Evolutionary conservation across 1,284 basidiomycete genomes (phyloP), one percentile per base, ranked within the genome.

Genomic region (Trichosporon sp.): DNA sequence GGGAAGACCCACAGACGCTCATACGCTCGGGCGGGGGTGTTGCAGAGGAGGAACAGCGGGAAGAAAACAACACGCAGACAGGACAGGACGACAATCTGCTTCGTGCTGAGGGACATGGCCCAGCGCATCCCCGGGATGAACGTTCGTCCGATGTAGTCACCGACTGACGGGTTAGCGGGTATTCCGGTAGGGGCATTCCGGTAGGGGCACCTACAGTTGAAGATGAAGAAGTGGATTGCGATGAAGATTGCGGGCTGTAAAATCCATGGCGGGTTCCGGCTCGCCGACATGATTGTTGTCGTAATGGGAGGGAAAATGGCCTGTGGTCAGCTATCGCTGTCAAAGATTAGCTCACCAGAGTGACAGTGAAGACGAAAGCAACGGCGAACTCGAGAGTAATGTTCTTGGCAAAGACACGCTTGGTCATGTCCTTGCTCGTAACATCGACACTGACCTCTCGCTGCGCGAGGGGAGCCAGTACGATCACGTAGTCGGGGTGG

Each of bases 291-390:
- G 66, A 96, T 88, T 0, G 90, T 91, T 3, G 90, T 88, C 2
- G 94, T 94, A 70, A 94, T 91, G 0, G 93, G 88, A 2, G 94
- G 94, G 83, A 90, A 95, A 56, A 95, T 90, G 38, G 92, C 88
- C 93, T 95, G 73, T 8, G 0, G 16, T 69, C 26, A 46, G 69
- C 65, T 61, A 48, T 26, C 40, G 12, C 63, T 26, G 35, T 11
- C 21, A 16, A 32, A 26, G 46, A 51, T 1, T 21, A 6, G 81
- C 91, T 76, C 79, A 94, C 93, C 79, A 96, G 84, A 11, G 94
- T 95, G 48, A 93, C 87, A 21, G 89, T 81, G 77, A 93, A 94
- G 1, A 91, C 89, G 78, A 90, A 92, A 5, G 89, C 88, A 3
- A 91, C 89, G 10, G 92, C 90, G 66, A 92, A 76, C 80, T 94